Evolutionary conservation across 1,139 yeast species (phyloP).

Genomic region (Scheffersomyces illinoinensis): DNA sequence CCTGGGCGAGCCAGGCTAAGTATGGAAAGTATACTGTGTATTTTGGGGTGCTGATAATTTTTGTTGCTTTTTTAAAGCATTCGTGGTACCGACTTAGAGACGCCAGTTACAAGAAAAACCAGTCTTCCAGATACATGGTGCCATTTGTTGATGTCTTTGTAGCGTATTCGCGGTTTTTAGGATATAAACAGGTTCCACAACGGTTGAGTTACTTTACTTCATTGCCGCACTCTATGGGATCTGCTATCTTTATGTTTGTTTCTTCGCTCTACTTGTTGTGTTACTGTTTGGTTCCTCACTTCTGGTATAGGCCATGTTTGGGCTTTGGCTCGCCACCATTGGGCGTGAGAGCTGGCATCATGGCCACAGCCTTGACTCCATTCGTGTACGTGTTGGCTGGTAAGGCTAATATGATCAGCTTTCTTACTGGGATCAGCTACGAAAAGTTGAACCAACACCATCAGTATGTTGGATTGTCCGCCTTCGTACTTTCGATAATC

Average conservation of each 20-base stretch:
- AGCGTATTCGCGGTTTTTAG: constrained; percentile 46
- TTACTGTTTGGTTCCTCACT: constrained; percentile 50
- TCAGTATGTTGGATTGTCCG: constrained; percentile 48
- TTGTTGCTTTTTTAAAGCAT: constrained; percentile 41
- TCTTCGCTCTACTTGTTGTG: constrained; percentile 48
- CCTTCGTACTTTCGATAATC: constrained; percentile 49
- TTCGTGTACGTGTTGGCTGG: constrained; percentile 54
- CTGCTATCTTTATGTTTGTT: constrained; percentile 38
- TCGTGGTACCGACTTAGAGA: constrained; percentile 38
- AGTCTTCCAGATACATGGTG: constrained; percentile 8
- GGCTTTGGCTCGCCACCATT: constrained; percentile 71
- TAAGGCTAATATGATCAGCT: constrained; percentile 50
- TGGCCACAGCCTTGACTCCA: constrained; percentile 56
- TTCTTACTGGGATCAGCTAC: constrained; percentile 56
- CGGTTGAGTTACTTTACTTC: constrained; percentile 39
- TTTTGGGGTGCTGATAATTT: constrained; percentile 40
- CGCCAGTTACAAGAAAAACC: constrained; percentile 20
- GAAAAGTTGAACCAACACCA: constrained; percentile 56
- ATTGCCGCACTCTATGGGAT: constrained; percentile 54
- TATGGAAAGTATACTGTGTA: constrained; percentile 52
- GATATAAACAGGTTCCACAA: constrained; percentile 50
- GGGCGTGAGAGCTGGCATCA: constrained; percentile 54
- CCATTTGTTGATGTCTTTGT: constrained; percentile 28
- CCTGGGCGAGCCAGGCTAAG: constrained; percentile 39
- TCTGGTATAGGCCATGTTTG: constrained; percentile 55